Evolutionary conservation across 2,329 filamentous ascomycete species (phyloP).

Genomic region (Fusarium goolgardi): DNA sequence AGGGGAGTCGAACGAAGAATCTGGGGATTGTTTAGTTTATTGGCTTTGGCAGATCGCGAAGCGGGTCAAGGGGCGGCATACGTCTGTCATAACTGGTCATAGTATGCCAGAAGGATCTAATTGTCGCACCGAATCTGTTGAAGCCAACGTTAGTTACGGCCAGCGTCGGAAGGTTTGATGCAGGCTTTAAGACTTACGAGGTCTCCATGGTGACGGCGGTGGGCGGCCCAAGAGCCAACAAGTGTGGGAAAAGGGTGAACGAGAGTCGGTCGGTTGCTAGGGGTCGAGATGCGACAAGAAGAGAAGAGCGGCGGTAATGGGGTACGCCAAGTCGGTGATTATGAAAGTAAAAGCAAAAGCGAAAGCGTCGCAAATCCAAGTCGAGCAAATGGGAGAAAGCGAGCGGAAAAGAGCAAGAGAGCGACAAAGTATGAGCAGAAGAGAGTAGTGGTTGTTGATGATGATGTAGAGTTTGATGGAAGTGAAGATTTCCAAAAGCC

Average conservation of each 20-base stretch:
- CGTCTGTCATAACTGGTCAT: constrained; percentile 79
- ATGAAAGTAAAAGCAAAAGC: constrained; percentile 11
- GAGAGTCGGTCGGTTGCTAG: constrained; percentile 32
- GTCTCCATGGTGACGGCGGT: constrained; percentile 47
- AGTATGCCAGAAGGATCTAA: constrained; percentile 95
- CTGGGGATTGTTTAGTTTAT: constrained; percentile 59
- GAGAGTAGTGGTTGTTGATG: constrained; percentile 27
- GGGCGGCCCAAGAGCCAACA: constrained; percentile 37
- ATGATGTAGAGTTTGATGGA: constrained; percentile 31
- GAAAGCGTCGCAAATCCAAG: constrained; percentile 11
- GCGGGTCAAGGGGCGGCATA: constrained; percentile 53
- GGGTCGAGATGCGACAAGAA: constrained; percentile 24
- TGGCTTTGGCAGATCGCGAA: constrained; percentile 9
- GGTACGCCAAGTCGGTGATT: constrained; percentile 32
- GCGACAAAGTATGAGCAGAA: constrained; percentile 8
- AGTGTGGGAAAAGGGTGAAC: constrained; percentile 33
- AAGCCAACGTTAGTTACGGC: constrained; percentile 32
- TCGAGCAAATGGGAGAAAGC: constrained; percentile 17
- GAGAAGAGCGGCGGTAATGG: constrained; percentile 15
- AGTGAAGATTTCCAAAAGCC: constrained; percentile 37
- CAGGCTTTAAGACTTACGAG: constrained; percentile 44
- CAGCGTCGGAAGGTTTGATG: background rate
- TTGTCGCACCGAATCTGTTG: constrained; percentile 73
- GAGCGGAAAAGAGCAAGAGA: constrained; percentile 24
- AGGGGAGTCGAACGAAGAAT: constrained; percentile 92